Percentiles rank a stretch among this genome's conserved stretches.
These are phyloP conservation scores for Saccharomyces pastorianus DNA, from an alignment of 1,139 yeast genomes.

Conservation along the genomic window DNA sequence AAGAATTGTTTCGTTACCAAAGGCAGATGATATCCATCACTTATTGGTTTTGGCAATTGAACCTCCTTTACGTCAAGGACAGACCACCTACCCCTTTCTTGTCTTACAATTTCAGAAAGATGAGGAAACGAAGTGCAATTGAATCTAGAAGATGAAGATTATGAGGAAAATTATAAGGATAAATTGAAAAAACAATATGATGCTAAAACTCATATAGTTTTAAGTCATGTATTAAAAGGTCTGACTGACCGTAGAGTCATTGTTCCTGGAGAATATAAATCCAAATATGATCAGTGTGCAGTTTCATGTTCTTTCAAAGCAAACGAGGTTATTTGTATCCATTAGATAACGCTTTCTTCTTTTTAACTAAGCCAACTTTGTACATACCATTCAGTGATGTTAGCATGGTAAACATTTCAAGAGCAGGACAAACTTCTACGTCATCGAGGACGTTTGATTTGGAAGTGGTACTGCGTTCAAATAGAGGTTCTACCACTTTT, in stretches of 20 bases:
- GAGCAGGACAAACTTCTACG: constrained; percentile 75
- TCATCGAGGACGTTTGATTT: constrained; percentile 90
- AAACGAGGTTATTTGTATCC: constrained; percentile 85
- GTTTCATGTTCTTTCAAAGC: constrained; percentile 90
- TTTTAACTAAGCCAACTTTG: constrained; percentile 89
- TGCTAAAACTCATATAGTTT: constrained; percentile 81
- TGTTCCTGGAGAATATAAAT: constrained; percentile 77
- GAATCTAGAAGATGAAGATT: constrained; percentile 77
- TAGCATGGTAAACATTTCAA: constrained; percentile 67
- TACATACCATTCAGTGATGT: constrained; percentile 84
- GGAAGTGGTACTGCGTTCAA: constrained; percentile 62
- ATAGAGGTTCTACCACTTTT: constrained; percentile 68
- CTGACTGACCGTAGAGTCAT: constrained; percentile 79
- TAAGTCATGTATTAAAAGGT: constrained; percentile 85
- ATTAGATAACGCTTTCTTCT: constrained; percentile 80
- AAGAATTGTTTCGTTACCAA: constrained; percentile 83
- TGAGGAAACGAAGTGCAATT: constrained; percentile 90
- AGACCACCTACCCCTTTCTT: constrained; percentile 88
- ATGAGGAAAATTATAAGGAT: constrained; percentile 65
- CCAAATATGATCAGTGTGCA: constrained; percentile 71
- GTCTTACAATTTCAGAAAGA: constrained; percentile 83
- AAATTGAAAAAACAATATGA: constrained; percentile 66
- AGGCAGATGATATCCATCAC: constrained; percentile 89
- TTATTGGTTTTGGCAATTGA: constrained; percentile 82
- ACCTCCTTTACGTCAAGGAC: constrained; percentile 92